Conservation (phyloP, 176 grass and related monocot species). For the Eleusine coracana region DNA sequence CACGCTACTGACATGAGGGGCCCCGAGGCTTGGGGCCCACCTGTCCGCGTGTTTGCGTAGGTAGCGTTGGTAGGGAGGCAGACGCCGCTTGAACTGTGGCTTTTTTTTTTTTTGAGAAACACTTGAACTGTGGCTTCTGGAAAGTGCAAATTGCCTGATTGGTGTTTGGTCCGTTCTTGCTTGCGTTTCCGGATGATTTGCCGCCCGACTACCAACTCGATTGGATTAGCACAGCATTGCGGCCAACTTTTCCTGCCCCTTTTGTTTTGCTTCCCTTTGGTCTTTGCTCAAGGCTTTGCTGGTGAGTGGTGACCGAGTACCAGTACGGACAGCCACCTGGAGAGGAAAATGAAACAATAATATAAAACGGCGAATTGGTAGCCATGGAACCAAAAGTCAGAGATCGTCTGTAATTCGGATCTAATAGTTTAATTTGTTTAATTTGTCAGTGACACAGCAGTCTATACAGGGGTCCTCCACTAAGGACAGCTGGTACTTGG, state of each 20-base stretch:
- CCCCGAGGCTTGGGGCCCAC: neutral
- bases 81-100: neutral
- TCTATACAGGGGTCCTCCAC: neutral
- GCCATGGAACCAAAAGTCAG: neutral
- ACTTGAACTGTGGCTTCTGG: neutral
- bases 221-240: neutral
- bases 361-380: neutral
- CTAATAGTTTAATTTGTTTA: neutral
- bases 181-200: constrained; percentile 2
- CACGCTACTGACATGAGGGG: constrained; percentile 7
- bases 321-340: neutral
- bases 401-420: neutral
- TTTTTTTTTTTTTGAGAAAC: neutral
- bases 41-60: neutral
- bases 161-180: neutral
- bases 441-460: neutral
- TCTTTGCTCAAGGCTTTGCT: neutral
- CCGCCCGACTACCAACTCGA: neutral
- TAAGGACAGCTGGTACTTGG: neutral
- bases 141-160: constrained; percentile 20
- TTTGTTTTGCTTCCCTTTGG: neutral
- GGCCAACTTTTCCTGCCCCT: neutral
- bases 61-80: neutral
- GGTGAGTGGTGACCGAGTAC: neutral
- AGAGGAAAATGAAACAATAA: neutral